These are phyloP conservation scores for Trichocomaceae sp. DNA, from an alignment of 2,329 filamentous ascomycete genomes.

Conservation along the genomic window DNA sequence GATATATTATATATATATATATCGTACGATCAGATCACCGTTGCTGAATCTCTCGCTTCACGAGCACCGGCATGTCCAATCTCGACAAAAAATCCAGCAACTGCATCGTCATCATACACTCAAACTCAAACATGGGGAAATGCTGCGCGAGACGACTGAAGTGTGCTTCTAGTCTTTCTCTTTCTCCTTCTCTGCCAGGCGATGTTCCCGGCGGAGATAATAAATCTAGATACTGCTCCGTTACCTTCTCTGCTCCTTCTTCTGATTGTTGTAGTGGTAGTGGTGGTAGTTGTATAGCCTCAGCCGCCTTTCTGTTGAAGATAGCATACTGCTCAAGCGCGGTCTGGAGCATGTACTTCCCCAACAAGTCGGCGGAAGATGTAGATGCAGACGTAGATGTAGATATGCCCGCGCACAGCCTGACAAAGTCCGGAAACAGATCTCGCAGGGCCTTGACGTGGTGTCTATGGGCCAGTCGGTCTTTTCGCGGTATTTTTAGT, in stretches of 20 bases:
- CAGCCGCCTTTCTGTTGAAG: slow-evolving; percentile 29
- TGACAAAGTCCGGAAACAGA: slow-evolving; percentile 44
- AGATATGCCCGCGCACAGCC: slow-evolving; percentile 30
- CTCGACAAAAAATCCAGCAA: slow-evolving; percentile 38
- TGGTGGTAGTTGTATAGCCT: too few species aligned
- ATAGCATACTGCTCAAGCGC: slow-evolving; percentile 44
- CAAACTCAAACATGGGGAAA: slow-evolving; percentile 32
- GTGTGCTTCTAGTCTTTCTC: neutral
- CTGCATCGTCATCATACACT: slow-evolving; percentile 35
- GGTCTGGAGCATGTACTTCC: slow-evolving; percentile 46
- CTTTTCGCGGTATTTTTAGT: slow-evolving; percentile 22
- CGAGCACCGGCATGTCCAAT: slow-evolving; percentile 43
- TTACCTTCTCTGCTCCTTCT: neutral
- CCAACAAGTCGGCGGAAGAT: slow-evolving; percentile 38
- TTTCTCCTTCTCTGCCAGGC: neutral
- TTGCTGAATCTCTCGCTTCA: slow-evolving; percentile 42
- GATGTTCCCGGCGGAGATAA: neutral
- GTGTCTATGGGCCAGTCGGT: slow-evolving; percentile 15
- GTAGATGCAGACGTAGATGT: slow-evolving; percentile 17
- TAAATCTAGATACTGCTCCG: neutral
- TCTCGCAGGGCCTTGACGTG: slow-evolving; percentile 30
- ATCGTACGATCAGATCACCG: too few species aligned
- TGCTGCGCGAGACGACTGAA: slow-evolving; percentile 14
- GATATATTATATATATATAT: too few species aligned
- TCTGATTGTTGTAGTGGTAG: too few species aligned